Evolutionary conservation across 345 rosid genomes (phyloP).

Genomic region (Aquilaria yunnanensis): DNA sequence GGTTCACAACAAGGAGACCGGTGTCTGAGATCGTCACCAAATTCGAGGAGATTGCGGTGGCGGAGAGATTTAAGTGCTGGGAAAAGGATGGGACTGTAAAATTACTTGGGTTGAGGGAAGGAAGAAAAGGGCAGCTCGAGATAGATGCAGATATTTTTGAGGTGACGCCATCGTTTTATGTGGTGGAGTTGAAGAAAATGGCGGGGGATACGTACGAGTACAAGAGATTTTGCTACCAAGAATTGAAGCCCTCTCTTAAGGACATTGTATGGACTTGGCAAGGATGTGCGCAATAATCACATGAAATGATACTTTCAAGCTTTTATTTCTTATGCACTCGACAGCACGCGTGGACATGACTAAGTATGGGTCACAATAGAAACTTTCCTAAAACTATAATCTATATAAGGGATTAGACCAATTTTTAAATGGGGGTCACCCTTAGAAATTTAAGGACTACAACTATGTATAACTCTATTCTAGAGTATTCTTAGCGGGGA

Average conservation of each 20-base stretch:
- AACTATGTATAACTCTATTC: no score
- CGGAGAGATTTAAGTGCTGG: slow-evolving; percentile 40
- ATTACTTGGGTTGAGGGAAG: slow-evolving; percentile 53
- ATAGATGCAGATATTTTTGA: slow-evolving; percentile 75
- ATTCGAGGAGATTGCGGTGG: slow-evolving; percentile 59
- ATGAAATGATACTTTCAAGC: no score
- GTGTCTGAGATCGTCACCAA: slow-evolving; percentile 62
- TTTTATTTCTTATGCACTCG: no score
- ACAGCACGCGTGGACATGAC: no score
- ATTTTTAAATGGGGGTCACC: no score
- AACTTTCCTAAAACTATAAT: no score
- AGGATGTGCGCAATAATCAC: slow-evolving; percentile 24
- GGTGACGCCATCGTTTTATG: slow-evolving; percentile 59
- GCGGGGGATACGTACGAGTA: slow-evolving; percentile 83
- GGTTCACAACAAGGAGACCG: slow-evolving; percentile 53
- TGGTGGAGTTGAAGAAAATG: slow-evolving; percentile 72
- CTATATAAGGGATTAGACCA: no score
- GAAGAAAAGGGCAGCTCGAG: slow-evolving; percentile 76
- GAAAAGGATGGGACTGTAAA: slow-evolving; percentile 55
- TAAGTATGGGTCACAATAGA: no score
- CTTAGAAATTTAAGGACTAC: no score
- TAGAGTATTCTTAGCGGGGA: no score
- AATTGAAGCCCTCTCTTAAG: slow-evolving; percentile 65
- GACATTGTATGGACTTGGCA: slow-evolving; percentile 95
- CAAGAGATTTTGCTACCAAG: slow-evolving; percentile 49